Base-by-base conservation (phyloP, 495 filamentous ascomycete genomes). In the Hypomontagnella monticulosa region DNA sequence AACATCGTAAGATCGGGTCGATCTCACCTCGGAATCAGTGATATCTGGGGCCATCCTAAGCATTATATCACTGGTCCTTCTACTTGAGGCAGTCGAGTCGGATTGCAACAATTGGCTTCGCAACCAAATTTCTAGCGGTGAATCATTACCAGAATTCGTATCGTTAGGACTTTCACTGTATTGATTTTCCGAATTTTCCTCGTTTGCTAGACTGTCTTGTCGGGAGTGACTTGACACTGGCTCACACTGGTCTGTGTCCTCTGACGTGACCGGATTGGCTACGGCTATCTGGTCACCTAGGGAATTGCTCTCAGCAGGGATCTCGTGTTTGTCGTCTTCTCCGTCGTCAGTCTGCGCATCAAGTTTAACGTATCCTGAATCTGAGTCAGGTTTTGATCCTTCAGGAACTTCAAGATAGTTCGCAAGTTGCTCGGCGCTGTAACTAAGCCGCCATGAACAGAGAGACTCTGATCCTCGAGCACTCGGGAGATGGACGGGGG, bases 91-190 rank as follows among this genome's bases (percentile, higher is more conserved):
- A 61, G 46, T 49, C 12, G 76, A 74, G 11, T 53, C 54, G 19
- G 73, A 73, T 20, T 69, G 71, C 16, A 78, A 56, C 14, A 74
- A 75, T 55, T 80, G 78, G 42, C 76, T 80, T 10, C 77, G 54
- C 33, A 80, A 57, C 78, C 78, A 80, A n/a, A 72, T 72, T 27
- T 74, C 67, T 38, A 80, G 40, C 23, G 77, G 76, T 0, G 77
- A 79, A 61, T 76, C 67, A 30, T 75, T 50, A 19, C 70, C 42
- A 33, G 51, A 56, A 11, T 33, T 30, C 46, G 47, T 61, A 34
- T 63, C 63, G n/a, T 50, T n/a, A 42, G 53, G 61, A 49, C 18
- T 59, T 49, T 23, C 69, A 36, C 16, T 66, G 54, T 12, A 60
- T 40, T 32, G 65, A 60, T 49, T 42, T 20, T 59, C 65, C 3